phyloP scores from a whole-genome alignment of 257 asterid species.

The Solanum chmielewskii region DNA sequence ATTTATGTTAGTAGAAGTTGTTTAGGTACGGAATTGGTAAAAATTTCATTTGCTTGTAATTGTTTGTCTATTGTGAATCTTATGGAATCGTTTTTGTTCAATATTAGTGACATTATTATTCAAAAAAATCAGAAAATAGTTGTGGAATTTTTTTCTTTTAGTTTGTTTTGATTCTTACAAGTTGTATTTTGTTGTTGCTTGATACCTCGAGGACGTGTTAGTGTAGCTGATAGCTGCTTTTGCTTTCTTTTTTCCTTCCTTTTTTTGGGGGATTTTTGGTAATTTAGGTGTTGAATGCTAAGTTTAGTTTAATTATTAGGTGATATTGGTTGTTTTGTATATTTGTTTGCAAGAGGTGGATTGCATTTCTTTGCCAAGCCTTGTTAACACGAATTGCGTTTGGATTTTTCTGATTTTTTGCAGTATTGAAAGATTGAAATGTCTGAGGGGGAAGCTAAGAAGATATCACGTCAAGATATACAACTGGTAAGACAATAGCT shows the following conservation, averaged over 20 bases:
- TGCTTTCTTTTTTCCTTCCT: not conserved
- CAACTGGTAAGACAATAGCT: conserved; percentile 48
- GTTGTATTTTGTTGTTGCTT: not conserved
- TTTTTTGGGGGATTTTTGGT: not conserved
- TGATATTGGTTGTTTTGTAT: not conserved
- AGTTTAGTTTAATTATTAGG: not conserved
- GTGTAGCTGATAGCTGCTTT: not conserved
- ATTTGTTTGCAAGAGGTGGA: not conserved
- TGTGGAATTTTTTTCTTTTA: not conserved
- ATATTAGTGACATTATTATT: not conserved
- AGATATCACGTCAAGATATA: conserved; percentile 57
- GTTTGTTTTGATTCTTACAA: not conserved
- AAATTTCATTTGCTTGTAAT: not conserved
- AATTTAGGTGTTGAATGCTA: not conserved
- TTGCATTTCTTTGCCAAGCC: not conserved
- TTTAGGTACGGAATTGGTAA: not conserved
- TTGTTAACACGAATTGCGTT: not conserved
- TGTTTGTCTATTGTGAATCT: not conserved
- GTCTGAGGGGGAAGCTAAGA: conserved; percentile 54
- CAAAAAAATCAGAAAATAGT: not conserved
- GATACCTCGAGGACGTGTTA: not conserved
- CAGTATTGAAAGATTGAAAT: conserved; percentile 16
- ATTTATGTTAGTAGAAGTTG: not conserved
- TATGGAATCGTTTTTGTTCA: not conserved
- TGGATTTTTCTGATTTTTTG: not conserved